Evolutionary conservation across 495 filamentous ascomycete species (phyloP).

Genomic region (Penicillium verhagenii): DNA sequence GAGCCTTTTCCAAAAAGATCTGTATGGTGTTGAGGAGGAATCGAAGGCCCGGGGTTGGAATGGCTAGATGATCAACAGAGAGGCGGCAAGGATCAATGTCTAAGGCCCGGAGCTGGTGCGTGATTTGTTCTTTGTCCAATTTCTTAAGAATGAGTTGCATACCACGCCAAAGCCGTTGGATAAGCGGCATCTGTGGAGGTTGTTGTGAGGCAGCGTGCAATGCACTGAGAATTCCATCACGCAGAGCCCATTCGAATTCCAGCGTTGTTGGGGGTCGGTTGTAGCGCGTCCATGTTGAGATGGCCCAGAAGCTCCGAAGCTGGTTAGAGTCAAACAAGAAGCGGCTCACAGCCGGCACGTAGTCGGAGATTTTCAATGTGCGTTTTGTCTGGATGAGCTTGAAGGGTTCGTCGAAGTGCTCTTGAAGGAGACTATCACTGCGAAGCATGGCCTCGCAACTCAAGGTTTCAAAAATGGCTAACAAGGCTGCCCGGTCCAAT

Average conservation of each 20-base stretch:
- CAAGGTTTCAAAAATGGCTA: slow-evolving; percentile 63
- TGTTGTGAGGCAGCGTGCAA: slow-evolving; percentile 41
- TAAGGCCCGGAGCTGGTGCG: slow-evolving; percentile 72
- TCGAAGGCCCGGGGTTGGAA: slow-evolving; percentile 57
- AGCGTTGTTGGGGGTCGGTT: slow-evolving; percentile 53
- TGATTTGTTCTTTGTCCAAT: slow-evolving; percentile 71
- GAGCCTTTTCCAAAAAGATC: slow-evolving; percentile 66
- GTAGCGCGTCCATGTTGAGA: slow-evolving; percentile 62
- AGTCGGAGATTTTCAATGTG: slow-evolving; percentile 64
- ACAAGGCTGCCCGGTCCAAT: slow-evolving; percentile 49
- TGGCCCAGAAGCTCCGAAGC: slow-evolving; percentile 63
- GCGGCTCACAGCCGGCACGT: slow-evolving; percentile 72
- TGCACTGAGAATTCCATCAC: slow-evolving; percentile 55
- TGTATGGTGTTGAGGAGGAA: slow-evolving; percentile 64
- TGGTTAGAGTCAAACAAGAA: slow-evolving; percentile 74
- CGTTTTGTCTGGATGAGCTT: slow-evolving; percentile 69
- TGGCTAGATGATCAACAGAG: slow-evolving; percentile 69
- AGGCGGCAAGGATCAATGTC: slow-evolving; percentile 76
- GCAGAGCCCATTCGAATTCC: slow-evolving; percentile 83
- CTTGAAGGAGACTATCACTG: slow-evolving; percentile 49
- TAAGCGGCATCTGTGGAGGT: slow-evolving; percentile 46
- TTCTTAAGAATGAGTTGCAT: slow-evolving; percentile 66
- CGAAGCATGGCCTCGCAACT: slow-evolving; percentile 60
- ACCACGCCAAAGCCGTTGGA: slow-evolving; percentile 73
- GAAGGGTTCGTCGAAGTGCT: slow-evolving; percentile 76